Evolutionary conservation across 495 filamentous ascomycete genomes (phyloP).

Genomic region (Tetracladium marchalianum): DNA sequence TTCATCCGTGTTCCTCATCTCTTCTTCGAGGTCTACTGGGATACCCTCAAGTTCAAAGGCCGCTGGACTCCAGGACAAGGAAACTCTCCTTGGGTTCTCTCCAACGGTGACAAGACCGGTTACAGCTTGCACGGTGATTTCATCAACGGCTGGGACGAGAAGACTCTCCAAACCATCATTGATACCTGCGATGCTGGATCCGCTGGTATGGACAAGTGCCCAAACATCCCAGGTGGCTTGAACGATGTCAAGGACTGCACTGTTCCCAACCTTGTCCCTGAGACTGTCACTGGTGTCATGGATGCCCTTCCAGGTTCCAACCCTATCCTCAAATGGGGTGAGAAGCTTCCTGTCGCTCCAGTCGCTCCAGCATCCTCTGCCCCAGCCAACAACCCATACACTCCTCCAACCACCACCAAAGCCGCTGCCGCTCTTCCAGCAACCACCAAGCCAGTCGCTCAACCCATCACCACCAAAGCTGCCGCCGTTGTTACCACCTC

Average conservation of each 20-base stretch:
- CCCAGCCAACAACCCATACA: slow-evolving; percentile 28
- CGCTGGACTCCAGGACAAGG: slow-evolving; percentile 37
- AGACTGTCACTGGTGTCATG: slow-evolving; percentile 30
- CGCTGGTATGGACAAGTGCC: slow-evolving; percentile 45
- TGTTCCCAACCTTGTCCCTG: slow-evolving; percentile 24
- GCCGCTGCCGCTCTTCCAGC: neutral
- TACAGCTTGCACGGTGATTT: slow-evolving; percentile 71
- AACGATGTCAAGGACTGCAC: slow-evolving; percentile 27
- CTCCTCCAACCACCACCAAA: slow-evolving; percentile 25
- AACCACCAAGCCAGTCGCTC: neutral
- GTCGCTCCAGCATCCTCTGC: slow-evolving; percentile 28
- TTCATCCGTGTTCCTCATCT: slow-evolving; percentile 37
- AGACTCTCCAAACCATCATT: slow-evolving; percentile 39
- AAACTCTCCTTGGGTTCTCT: slow-evolving; percentile 33
- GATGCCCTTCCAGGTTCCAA: slow-evolving; percentile 35
- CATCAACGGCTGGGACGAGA: slow-evolving; percentile 55
- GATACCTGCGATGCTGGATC: slow-evolving; percentile 53
- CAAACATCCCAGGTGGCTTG: slow-evolving; percentile 40
- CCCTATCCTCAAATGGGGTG: slow-evolving; percentile 19
- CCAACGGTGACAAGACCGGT: slow-evolving; percentile 55
- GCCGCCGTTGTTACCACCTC: slow-evolving; percentile 14
- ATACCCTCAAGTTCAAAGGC: slow-evolving; percentile 40
- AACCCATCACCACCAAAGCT: neutral
- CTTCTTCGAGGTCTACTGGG: slow-evolving; percentile 55
- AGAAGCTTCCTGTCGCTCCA: slow-evolving; percentile 19